Evolutionary conservation across 2,329 filamentous ascomycete species (phyloP), one percentile per base, ranked within the genome.

Genomic region (Thielaviopsis punctulata): DNA sequence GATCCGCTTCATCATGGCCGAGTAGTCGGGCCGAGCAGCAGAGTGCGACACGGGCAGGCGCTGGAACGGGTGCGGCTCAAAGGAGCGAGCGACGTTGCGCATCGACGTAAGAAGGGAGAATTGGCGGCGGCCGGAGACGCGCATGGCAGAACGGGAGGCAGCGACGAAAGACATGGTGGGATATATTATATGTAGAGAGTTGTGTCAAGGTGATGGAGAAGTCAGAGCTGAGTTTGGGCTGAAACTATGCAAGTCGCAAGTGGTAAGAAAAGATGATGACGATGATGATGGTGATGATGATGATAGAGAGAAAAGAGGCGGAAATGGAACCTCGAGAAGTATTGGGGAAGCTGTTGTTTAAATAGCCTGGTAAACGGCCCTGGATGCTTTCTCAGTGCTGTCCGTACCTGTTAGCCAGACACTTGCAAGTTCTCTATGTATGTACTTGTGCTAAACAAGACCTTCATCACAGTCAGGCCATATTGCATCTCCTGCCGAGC

Each of bases 1-100:
- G 51, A 62, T 57, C 30, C 63, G 61, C 59, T 62, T 64, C 45
- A 60, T 54, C 55, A 66, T 59, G 50, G 57, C 60, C 41, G 56
- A 59, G 58, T 65, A 68, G 54, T 67, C 62, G 43, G 59, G 59
- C 27, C 52, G 54, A n/a, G 62, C 61, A 12, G 61, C 46, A 54
- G 58, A 58, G 49, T 61, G 60, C 21, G 58, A 57, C 15, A 57
- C 49, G 44, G 64, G 58, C 13, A 64, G 56, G 47, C 65, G 62
- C 58, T 65, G 61, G 46, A 66, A 66, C 51, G 64, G 63, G 50
- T 67, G 65, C 52, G 64, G 44, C 56, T 67, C 65, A 57, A 65
- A 61, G 30, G 61, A 57, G 51, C 64, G 63, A 36, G 60, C 61
- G 33, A 60, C 61, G 33, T 58, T 60, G 52, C 65, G 63, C 58